Evolutionary conservation across 202 grass and related monocot species (phyloP).

Genomic region (Cymbopogon flexuosus): DNA sequence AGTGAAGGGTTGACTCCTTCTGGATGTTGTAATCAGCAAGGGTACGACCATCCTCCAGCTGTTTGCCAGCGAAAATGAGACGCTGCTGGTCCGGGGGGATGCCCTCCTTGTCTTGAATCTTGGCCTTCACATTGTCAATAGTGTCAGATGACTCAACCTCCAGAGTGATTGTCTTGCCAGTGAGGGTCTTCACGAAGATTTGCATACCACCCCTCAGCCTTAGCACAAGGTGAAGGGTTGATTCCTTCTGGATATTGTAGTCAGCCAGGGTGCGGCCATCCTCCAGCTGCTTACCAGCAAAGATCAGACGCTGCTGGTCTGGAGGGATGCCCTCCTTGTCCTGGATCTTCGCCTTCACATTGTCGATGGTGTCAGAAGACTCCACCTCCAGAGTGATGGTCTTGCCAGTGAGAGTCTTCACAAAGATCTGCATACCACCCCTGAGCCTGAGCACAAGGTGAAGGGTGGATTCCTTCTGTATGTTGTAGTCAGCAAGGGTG

Average conservation of each 20-base stretch:
- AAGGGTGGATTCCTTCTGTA: slow-evolving; percentile 49
- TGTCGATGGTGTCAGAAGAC: slow-evolving; percentile 55
- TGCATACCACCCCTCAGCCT: too few relatives aligned
- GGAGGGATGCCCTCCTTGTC: slow-evolving; percentile 60
- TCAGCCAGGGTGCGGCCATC: slow-evolving; percentile 45
- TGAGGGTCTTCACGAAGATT: too few relatives aligned
- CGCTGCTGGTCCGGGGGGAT: slow-evolving; percentile 66
- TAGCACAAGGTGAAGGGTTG: slow-evolving; percentile 52
- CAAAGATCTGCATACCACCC: slow-evolving; percentile 59
- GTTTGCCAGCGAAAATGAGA: slow-evolving; percentile 46
- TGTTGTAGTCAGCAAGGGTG: slow-evolving; percentile 51
- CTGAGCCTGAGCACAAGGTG: slow-evolving; percentile 14
- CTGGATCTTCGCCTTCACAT: slow-evolving; percentile 58
- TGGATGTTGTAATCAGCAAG: slow-evolving; percentile 53
- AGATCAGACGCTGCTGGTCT: slow-evolving; percentile 59
- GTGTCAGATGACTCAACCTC: slow-evolving; percentile 25
- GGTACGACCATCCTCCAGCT: slow-evolving; percentile 54
- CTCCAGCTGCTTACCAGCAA: slow-evolving; percentile 52
- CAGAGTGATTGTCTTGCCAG: too few relatives aligned
- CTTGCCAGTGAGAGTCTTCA: slow-evolving; percentile 72
- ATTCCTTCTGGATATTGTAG: slow-evolving; percentile 70
- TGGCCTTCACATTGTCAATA: slow-evolving; percentile 61
- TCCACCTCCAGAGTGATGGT: slow-evolving; percentile 66
- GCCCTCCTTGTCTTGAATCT: slow-evolving; percentile 74
- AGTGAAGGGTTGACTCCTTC: slow-evolving; percentile 57